Evolutionary conservation across 495 filamentous ascomycete species (phyloP).

Genomic region (Viridothelium virens): DNA sequence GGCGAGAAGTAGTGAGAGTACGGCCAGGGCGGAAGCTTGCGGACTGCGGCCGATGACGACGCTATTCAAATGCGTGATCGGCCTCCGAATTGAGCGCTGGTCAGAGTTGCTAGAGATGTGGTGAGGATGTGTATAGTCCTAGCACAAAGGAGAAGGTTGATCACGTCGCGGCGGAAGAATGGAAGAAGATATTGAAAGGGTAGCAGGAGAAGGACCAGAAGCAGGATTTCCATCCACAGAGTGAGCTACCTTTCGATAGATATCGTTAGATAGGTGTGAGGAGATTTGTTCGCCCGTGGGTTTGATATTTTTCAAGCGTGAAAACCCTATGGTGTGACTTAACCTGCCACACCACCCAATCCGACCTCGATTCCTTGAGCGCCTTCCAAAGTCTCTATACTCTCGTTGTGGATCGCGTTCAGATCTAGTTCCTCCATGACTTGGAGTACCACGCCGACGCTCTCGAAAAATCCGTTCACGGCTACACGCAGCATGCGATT

Average conservation of each 20-base stretch:
- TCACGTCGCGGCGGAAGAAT: too few species aligned
- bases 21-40: not conserved
- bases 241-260: not conserved
- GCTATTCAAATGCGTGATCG: too few species aligned
- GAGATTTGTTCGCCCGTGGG: not conserved
- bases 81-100: too few species aligned
- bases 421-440: constrained; percentile 85
- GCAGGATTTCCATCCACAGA: too few species aligned
- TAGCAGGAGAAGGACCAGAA: too few species aligned
- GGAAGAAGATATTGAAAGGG: too few species aligned
- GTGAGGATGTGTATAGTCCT: too few species aligned
- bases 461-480: constrained; percentile 97
- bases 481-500: constrained; percentile 95
- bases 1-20: not conserved
- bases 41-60: not conserved
- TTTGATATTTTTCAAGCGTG: not conserved
- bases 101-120: too few species aligned
- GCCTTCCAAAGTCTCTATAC: constrained; percentile 31
- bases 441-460: constrained; percentile 68
- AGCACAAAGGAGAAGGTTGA: too few species aligned
- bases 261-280: not conserved
- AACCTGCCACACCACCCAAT: not conserved
- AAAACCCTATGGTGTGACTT: not conserved
- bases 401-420: constrained; percentile 56
- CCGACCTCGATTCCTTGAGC: constrained; percentile 33